These are phyloP conservation scores for Glomus cerebriforme DNA, from an alignment of 192 early-diverging fungal genomes.

Conservation along the genomic window DNA sequence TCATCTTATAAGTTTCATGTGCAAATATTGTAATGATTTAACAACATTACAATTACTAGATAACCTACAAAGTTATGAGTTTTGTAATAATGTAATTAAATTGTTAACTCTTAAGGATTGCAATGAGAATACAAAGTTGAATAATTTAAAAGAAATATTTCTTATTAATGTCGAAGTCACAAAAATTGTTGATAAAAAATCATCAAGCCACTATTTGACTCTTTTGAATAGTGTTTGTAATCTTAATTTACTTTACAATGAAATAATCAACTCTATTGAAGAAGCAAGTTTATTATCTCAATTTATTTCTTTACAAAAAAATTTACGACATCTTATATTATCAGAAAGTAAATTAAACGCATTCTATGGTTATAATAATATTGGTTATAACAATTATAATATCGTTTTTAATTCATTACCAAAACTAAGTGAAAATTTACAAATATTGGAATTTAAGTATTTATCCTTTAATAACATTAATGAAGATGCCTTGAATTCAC, in stretches of 20 bases:
- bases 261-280: not conserved
- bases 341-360: not conserved
- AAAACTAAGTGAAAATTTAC: not conserved
- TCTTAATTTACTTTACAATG: not conserved
- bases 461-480: not conserved
- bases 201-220: not conserved
- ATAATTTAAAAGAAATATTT: not conserved
- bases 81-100: no score
- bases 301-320: not conserved
- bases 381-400: not conserved
- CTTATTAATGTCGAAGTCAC: not conserved
- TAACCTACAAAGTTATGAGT: not conserved
- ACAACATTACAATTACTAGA: no score
- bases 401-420: not conserved
- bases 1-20: not conserved
- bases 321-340: not conserved
- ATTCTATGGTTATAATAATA: not conserved
- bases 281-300: not conserved
- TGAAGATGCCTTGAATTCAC: not conserved
- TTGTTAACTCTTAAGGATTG: no score
- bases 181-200: not conserved
- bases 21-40: not conserved
- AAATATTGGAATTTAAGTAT: not conserved
- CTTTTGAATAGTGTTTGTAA: not conserved
- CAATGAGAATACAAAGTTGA: not conserved